Conservation (phyloP, 2,329 filamentous ascomycete genomes). For the Leptographium wingfieldii region DNA sequence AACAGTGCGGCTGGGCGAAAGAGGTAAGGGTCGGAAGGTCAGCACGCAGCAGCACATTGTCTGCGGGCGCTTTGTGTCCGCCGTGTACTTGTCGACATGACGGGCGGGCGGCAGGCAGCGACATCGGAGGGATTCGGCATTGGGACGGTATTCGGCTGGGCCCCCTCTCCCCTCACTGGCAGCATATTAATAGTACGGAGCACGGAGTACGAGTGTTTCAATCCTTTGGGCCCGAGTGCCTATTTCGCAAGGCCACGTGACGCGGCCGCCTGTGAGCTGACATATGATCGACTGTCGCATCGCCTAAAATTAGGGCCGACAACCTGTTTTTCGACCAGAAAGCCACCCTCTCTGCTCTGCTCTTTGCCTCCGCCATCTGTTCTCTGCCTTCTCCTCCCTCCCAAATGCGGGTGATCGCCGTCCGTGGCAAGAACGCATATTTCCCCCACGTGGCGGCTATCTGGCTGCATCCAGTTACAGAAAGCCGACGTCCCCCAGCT, state of each 20-base stretch:
- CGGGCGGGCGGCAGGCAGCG: background rate
- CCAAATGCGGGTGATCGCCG: background rate
- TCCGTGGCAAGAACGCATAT: background rate
- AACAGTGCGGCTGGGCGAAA: constrained; percentile 50
- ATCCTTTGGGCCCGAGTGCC: no score
- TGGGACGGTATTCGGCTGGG: background rate
- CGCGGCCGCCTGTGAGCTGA: no score
- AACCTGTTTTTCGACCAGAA: no score
- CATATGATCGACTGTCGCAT: background rate
- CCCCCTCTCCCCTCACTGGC: background rate
- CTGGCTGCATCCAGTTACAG: background rate
- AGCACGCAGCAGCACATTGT: constrained; percentile 77
- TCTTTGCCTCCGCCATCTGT: background rate
- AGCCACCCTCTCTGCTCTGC: background rate
- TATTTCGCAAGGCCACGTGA: no score
- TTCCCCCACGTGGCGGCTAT: background rate
- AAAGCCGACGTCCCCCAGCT: background rate
- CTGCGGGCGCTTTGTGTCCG: constrained; percentile 71
- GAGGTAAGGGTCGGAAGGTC: constrained; percentile 51
- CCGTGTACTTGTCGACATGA: constrained; percentile 54
- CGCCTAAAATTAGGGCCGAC: background rate
- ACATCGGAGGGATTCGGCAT: background rate
- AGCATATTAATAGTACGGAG: background rate
- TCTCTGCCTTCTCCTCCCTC: no score
- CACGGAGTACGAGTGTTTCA: no score